A percentile compares a stretch with the other conserved stretches of the same genome.
Conservation (phyloP, 352 stramenopile species). For the Thalassiosira sp. region DNA sequence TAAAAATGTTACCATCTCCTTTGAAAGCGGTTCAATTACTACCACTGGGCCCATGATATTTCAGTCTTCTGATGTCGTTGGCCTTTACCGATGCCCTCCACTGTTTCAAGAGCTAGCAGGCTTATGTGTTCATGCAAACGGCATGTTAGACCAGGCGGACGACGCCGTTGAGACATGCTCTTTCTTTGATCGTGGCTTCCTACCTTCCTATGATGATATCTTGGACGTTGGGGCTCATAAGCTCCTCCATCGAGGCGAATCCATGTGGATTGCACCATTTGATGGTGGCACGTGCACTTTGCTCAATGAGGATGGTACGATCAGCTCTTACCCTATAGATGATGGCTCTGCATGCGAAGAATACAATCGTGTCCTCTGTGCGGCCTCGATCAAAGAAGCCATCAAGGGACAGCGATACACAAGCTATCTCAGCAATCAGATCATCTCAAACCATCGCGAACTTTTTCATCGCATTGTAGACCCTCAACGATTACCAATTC, state of each 20-base stretch:
- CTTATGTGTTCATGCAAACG: constrained; percentile 6
- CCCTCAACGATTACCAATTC: neutral
- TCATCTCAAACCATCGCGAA: neutral
- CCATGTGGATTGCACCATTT: neutral
- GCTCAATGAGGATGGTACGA: neutral
- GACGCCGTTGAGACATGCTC: neutral
- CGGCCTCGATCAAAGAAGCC: constrained; percentile 12
- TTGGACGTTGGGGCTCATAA: neutral
- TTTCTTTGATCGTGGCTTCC: neutral
- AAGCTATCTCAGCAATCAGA: constrained; percentile 18
- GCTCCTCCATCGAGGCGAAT: neutral
- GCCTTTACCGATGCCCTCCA: constrained; percentile 6
- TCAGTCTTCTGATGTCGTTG: neutral
- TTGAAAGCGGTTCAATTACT: constrained; percentile 11
- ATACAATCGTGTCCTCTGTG: constrained; percentile 19
- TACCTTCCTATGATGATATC: neutral
- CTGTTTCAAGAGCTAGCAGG: constrained; percentile 1
- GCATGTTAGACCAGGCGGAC: neutral
- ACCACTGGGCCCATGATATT: constrained; percentile 13
- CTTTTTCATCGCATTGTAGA: constrained; percentile 10
- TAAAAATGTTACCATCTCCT: constrained; percentile 6
- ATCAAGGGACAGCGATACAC: constrained; percentile 6
- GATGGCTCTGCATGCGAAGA: constrained; percentile 1
- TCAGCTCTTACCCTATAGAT: neutral
- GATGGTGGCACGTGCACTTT: neutral